Conservation (phyloP, 2,329 filamentous ascomycete species). For the Raffaelea arxii region DNA sequence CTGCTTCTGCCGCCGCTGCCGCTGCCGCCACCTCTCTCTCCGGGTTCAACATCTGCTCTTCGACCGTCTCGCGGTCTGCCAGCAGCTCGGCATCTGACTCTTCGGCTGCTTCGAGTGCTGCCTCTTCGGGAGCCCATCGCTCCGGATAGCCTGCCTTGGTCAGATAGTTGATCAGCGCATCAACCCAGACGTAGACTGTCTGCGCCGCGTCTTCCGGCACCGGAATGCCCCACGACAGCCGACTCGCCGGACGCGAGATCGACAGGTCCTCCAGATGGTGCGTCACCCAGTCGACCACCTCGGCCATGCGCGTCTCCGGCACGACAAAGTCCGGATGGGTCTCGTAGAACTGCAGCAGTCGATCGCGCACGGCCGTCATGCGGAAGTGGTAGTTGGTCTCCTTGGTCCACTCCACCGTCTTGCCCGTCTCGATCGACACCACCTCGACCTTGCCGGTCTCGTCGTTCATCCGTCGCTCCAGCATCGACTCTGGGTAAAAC, state of each 20-base stretch:
- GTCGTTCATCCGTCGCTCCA: slow-evolving; percentile 67
- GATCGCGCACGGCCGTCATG: slow-evolving; percentile 72
- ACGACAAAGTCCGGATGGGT: slow-evolving; percentile 70
- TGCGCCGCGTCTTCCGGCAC: slow-evolving; percentile 78
- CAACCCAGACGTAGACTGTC: slow-evolving; percentile 97
- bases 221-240: slow-evolving; percentile 78
- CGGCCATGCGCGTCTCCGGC: slow-evolving; percentile 63
- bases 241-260: slow-evolving; percentile 63
- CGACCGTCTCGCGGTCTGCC: background rate
- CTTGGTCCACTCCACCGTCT: slow-evolving; percentile 87
- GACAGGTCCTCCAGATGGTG: slow-evolving; percentile 78
- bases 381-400: slow-evolving; percentile 95
- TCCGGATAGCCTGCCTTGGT: slow-evolving; percentile 77
- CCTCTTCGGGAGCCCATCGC: slow-evolving; percentile 46
- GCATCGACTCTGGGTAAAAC: slow-evolving; percentile 72
- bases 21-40: too few species aligned
- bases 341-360: slow-evolving; percentile 68
- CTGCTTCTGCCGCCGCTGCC: too few species aligned
- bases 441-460: slow-evolving; percentile 74
- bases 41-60: background rate
- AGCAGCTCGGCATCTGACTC: background rate
- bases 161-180: slow-evolving; percentile 89
- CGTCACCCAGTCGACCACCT: slow-evolving; percentile 67
- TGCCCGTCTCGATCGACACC: slow-evolving; percentile 78
- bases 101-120: background rate